Evolutionary conservation across 2,329 filamentous ascomycete genomes (phyloP).

Genomic region (Fusarium ramigenum): DNA sequence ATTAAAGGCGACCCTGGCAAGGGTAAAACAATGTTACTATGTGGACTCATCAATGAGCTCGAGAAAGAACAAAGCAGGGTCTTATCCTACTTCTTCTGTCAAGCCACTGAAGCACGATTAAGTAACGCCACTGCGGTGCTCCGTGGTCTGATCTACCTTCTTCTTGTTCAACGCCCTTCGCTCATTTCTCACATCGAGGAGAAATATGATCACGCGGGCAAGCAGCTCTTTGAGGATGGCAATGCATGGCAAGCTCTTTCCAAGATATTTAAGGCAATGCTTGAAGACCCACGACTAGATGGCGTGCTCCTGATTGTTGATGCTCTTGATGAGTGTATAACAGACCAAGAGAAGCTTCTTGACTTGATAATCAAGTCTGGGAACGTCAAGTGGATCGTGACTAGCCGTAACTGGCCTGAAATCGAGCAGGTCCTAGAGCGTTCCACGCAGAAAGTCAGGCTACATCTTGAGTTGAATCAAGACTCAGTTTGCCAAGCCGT

Average conservation of each 20-base stretch:
- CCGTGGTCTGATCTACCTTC: not conserved
- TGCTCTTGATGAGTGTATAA: fast-evolving
- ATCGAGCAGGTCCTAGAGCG: fast-evolving
- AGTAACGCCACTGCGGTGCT: not conserved
- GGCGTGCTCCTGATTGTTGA: fast-evolving
- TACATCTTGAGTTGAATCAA: not conserved
- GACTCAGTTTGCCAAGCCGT: fast-evolving
- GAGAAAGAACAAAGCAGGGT: fast-evolving
- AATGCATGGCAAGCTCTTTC: not conserved
- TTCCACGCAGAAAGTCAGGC: not conserved
- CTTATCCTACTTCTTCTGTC: not conserved
- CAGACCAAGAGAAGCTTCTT: fast-evolving
- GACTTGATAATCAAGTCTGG: fast-evolving
- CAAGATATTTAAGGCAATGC: fast-evolving
- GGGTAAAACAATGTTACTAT: not conserved
- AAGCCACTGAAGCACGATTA: fast-evolving
- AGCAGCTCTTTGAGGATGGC: not conserved
- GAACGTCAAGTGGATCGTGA: not conserved
- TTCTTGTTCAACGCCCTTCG: fast-evolving
- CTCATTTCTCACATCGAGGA: fast-evolving
- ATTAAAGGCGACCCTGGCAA: not conserved
- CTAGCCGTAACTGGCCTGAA: not conserved
- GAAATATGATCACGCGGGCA: fast-evolving
- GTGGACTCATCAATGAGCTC: not conserved
- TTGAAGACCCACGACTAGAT: fast-evolving